A percentile compares a stretch with the other conserved stretches of the same genome.
Conservation (phyloP, 768 basidiomycete species). For the Tulasnella sp. region DNA sequence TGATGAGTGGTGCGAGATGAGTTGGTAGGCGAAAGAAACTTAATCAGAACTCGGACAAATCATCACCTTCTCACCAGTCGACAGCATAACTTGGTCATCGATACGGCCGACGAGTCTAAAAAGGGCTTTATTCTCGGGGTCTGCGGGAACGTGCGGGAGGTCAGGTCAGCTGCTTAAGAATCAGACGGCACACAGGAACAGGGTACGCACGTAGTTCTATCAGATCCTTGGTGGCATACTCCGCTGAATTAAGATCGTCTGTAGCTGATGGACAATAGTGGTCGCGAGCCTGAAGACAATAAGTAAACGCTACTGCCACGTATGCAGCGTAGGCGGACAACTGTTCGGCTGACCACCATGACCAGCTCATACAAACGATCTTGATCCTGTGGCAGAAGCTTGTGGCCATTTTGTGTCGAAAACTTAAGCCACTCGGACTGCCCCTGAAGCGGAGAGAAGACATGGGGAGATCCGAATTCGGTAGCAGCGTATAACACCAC, state of each 20-base stretch:
- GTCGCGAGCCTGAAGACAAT: conserved; percentile 23
- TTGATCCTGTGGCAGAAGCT: background rate
- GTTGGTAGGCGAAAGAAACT: too few relatives aligned
- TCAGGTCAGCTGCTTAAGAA: conserved; percentile 25
- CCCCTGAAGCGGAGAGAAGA: too few relatives aligned
- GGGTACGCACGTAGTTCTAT: conserved; percentile 7
- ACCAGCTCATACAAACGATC: too few relatives aligned
- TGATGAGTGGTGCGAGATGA: background rate
- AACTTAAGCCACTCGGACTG: too few relatives aligned
- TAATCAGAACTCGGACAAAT: background rate
- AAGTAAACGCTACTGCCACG: too few relatives aligned
- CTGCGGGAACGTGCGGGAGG: conserved; percentile 35
- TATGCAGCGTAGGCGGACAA: too few relatives aligned
- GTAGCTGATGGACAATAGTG: background rate
- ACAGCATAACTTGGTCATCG: conserved; percentile 39
- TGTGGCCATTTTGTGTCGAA: background rate
- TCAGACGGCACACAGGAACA: conserved; percentile 29
- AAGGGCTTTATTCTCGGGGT: conserved; percentile 31
- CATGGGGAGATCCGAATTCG: too few relatives aligned
- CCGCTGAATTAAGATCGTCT: background rate
- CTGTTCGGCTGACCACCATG: too few relatives aligned
- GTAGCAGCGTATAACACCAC: conserved; percentile 10
- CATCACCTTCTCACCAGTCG: conserved; percentile 23
- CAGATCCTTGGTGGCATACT: too few relatives aligned
- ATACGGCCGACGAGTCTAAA: conserved; percentile 35